A percentile compares a stretch with the other conserved stretches of the same genome.
Conservation (phyloP, 148 eudicot species). For the Cornus controversa region DNA sequence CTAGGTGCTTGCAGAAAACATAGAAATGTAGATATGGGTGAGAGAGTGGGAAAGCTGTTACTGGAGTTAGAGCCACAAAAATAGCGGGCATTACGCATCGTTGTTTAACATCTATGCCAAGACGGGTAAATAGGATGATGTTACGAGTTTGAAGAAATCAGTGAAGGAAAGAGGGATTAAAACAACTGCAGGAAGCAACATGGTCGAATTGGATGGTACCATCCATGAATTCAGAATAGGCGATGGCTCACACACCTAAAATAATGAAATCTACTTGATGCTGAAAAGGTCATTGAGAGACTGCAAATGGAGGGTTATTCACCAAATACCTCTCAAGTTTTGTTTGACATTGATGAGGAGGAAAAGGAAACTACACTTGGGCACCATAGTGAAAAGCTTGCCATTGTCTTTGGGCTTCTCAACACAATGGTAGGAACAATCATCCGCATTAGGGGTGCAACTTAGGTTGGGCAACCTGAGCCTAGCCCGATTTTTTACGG, state of each 20-base stretch:
- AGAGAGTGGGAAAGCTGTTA: slow-evolving; percentile 31
- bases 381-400: slow-evolving; percentile 46
- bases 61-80: slow-evolving; percentile 33
- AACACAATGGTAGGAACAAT: slow-evolving; percentile 26
- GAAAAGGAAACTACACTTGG: slow-evolving; percentile 32
- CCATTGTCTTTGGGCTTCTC: slow-evolving; percentile 41
- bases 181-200: slow-evolving; percentile 28
- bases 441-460: slow-evolving; percentile 18
- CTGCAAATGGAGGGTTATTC: slow-evolving; percentile 26
- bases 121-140: slow-evolving; percentile 41
- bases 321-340: slow-evolving; percentile 28
- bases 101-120: slow-evolving; percentile 49
- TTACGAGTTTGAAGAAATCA: slow-evolving; percentile 20
- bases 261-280: slow-evolving; percentile 27
- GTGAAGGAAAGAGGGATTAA: slow-evolving; percentile 43
- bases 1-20: slow-evolving; percentile 43
- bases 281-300: slow-evolving; percentile 21
- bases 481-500: too few relatives aligned
- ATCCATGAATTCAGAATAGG: slow-evolving; percentile 43
- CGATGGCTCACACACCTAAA: slow-evolving; percentile 31
- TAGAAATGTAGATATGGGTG: slow-evolving; percentile 32
- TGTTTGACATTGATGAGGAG: slow-evolving; percentile 35
- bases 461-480: too few relatives aligned
- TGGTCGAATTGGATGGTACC: slow-evolving; percentile 27
- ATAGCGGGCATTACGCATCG: slow-evolving; percentile 36